Conservation (phyloP, 148 eudicot genomes). For the Talinum fruticosum region DNA sequence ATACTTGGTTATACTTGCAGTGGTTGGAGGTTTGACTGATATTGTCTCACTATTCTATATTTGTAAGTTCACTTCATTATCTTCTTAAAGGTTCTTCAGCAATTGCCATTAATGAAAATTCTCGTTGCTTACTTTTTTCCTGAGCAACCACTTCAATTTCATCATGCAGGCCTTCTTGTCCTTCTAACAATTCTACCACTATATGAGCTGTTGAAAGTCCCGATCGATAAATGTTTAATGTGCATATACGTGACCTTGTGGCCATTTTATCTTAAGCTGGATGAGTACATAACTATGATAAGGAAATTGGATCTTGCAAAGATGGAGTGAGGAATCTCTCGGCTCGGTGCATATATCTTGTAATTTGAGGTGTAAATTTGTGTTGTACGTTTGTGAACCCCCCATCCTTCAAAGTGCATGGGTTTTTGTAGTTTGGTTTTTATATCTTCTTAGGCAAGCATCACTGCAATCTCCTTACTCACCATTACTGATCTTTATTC, state of each 20-base stretch:
- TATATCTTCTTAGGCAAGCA: too few relatives aligned
- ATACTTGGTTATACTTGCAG: slow-evolving; percentile 42
- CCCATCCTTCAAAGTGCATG: neutral
- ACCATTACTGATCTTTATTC: too few relatives aligned
- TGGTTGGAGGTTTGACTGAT: slow-evolving; percentile 65
- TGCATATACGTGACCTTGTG: slow-evolving; percentile 28
- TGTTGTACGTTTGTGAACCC: neutral
- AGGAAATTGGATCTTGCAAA: slow-evolving; percentile 51
- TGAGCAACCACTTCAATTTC: neutral
- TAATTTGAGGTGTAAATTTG: neutral
- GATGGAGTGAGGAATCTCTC: slow-evolving; percentile 41
- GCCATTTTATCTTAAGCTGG: slow-evolving; percentile 35
- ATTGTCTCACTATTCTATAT: slow-evolving; percentile 58
- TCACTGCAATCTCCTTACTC: too few relatives aligned
- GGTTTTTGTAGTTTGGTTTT: too few relatives aligned
- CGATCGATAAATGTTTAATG: slow-evolving; percentile 33
- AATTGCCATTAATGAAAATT: neutral
- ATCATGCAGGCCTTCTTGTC: slow-evolving; percentile 51
- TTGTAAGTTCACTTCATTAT: slow-evolving; percentile 43
- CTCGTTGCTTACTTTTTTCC: neutral
- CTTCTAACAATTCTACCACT: slow-evolving; percentile 68
- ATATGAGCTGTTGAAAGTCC: slow-evolving; percentile 72
- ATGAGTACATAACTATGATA: slow-evolving; percentile 39
- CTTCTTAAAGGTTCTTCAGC: neutral
- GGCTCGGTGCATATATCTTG: slow-evolving; percentile 15